Conservation (phyloP, 495 filamentous ascomycete species). For the Lasiosphaeria ovina region DNA sequence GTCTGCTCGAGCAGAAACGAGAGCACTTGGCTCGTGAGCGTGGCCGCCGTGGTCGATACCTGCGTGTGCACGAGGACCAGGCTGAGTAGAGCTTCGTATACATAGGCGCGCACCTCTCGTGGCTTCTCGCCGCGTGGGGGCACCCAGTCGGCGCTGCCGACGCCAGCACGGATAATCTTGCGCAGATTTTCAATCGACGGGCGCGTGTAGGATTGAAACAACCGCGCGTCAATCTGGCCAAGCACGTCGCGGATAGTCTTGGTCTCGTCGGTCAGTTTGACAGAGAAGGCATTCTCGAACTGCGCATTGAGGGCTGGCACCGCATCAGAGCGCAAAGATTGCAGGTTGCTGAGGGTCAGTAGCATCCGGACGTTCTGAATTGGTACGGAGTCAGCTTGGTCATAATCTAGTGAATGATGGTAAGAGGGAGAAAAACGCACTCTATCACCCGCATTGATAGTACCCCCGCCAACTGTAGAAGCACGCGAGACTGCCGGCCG, state of each 20-base stretch:
- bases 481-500: slow-evolving; percentile 22
- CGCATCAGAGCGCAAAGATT: slow-evolving; percentile 69
- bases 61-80: slow-evolving; percentile 91
- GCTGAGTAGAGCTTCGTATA: slow-evolving; percentile 77
- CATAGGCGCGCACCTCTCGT: slow-evolving; percentile 75
- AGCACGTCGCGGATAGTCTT: slow-evolving; percentile 89
- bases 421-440: slow-evolving; percentile 49
- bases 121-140: slow-evolving; percentile 60
- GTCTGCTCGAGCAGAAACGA: slow-evolving; percentile 77
- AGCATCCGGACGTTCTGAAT: slow-evolving; percentile 84
- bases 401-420: neutral
- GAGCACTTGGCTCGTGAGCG: slow-evolving; percentile 70
- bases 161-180: slow-evolving; percentile 65
- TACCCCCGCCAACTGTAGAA: slow-evolving; percentile 44
- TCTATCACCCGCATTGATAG: slow-evolving; percentile 64
- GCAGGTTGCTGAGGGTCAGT: slow-evolving; percentile 86
- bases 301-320: slow-evolving; percentile 79
- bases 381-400: neutral
- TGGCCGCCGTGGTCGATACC: slow-evolving; percentile 74
- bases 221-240: slow-evolving; percentile 77
- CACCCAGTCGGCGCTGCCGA: slow-evolving; percentile 68
- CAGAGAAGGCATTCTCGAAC: slow-evolving; percentile 86
- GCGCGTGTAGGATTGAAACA: slow-evolving; percentile 87
- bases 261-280: slow-evolving; percentile 85
- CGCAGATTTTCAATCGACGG: slow-evolving; percentile 64